Evolutionary conservation across 306 rosid genomes (phyloP), one percentile per base, ranked within the genome.

Genomic region (Cucurbita pepo): DNA sequence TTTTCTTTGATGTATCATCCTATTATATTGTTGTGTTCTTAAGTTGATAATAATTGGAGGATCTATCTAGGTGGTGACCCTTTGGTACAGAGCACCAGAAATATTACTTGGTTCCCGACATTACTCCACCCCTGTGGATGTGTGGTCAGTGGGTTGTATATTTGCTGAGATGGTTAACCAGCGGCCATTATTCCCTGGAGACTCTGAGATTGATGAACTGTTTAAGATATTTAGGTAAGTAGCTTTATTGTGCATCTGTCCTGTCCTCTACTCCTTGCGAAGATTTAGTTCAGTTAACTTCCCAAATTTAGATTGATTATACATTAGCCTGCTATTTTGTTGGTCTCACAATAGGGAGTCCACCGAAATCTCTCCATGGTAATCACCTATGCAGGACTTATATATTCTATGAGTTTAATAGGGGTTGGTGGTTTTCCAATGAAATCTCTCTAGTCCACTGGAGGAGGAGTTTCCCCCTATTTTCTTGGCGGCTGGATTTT

Each of bases 11-110:
- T 66, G 55, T n/a, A 47, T 45, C 22, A 66, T 0, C 55, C 40
- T 12, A 14, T 22, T 47, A 47, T n/a, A 69, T 78, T 58, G 21
- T 30, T 21, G 18, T 56, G 43, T 54, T 66, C 21, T 64, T 69
- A 50, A 69, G 72, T 70, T 76, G 51, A 55, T 78, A 66, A 63
- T 65, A 41, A 67, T 65, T 58, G 69, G 64, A 61, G 58, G 73
- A 73, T 77, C 54, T 67, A 18, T 79, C 34, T 83, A 93, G 98
- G 98, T 94, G 84, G 99, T 94, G 78, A 94, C 99, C 37, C 88
- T 94, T 18, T 94, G 99, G 99, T 94, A 94, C 75, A 86, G 99
- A 88, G 99, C 99, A 70, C 99, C 99, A 30, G 99, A 94, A 81
- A 91, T 94, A 85, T 82, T 94, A 84, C 99, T 94, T 73, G 99